Base-by-base conservation (phyloP, 2,329 filamentous ascomycete genomes). In the Botrytis tulipae region DNA sequence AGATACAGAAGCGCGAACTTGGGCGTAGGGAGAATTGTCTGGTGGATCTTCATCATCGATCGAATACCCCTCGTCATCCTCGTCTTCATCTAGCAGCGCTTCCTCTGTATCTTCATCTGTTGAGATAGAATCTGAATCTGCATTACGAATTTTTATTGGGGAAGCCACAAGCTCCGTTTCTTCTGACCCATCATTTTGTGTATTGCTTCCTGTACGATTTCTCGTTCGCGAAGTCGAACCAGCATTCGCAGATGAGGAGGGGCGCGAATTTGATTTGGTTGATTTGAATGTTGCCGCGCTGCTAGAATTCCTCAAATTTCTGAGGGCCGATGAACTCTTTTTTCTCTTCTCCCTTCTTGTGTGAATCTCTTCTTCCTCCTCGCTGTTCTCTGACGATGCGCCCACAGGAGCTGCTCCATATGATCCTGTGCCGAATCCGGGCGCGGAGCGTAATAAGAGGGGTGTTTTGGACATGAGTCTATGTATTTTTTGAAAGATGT, bases 1-100 rank as follows among this genome's bases (percentile, higher is more conserved):
- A 20, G 92, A 86, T 12, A 96, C 93, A 0, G 92, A 94, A 62
- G 93, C 93, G 73, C 93, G 89, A 54, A 96, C 93, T 80, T 93
- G 91, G 63, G 93, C 86, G 80, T 95, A 93, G 18, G 91, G 90
- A 0, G 92, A 93, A 82, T 94, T 91, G 80, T 93, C 91, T 25
- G 86, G 84, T 20, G 88, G 87, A 75, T 89, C 83, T 46, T 86
- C 83, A 40, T 88, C 85, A 32, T 83, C 77, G 40, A 82, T 83
- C 18, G 81, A 80, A n/a, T 82, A 81, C n/a, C 79, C 78, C 20
- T 79, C 81, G 7, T 79, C 78, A 5, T 73, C 60, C 20, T 78
- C 80, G 42, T 80, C 78, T 37, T 82, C 82, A n/a, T 68, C 66
- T 20, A 82, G 80, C 40, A 80, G 79, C 29, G 82, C 82, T 22